Evolutionary conservation across 805 yeast genomes (phyloP).

Genomic region (Candida oleophila): DNA sequence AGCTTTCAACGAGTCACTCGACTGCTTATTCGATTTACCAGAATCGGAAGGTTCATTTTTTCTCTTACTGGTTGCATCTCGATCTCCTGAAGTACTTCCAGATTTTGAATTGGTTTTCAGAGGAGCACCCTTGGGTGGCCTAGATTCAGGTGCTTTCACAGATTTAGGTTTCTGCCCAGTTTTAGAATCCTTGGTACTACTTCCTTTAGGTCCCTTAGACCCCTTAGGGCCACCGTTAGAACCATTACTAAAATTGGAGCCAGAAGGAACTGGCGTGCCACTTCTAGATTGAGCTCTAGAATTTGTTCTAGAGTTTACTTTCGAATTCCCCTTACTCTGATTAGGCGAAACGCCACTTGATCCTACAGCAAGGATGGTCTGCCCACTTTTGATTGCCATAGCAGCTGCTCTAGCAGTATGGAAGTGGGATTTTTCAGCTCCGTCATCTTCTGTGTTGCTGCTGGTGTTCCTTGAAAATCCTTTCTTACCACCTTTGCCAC

Average conservation of each 20-base stretch:
- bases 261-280: neutral
- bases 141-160: too few relatives aligned
- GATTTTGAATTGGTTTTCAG: too few relatives aligned
- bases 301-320: neutral
- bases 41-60: neutral
- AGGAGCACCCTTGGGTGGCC: too few relatives aligned
- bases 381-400: slow-evolving; percentile 33
- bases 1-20: too few relatives aligned
- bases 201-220: neutral
- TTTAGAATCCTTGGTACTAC: neutral
- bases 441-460: slow-evolving; percentile 2
- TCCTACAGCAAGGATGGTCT: slow-evolving; percentile 40
- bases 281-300: neutral
- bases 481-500: slow-evolving; percentile 14
- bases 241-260: neutral
- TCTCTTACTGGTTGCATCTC: neutral
- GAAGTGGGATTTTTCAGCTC: slow-evolving; percentile 24
- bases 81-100: too few relatives aligned
- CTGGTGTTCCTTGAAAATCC: slow-evolving; percentile 6
- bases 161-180: neutral
- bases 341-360: slow-evolving; percentile 1
- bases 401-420: slow-evolving; percentile 29
- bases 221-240: neutral
- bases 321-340: slow-evolving; percentile 1
- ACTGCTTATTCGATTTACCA: too few relatives aligned